These are phyloP conservation scores for Punica granatum DNA, from an alignment of 345 rosid genomes.

Conservation along the genomic window DNA sequence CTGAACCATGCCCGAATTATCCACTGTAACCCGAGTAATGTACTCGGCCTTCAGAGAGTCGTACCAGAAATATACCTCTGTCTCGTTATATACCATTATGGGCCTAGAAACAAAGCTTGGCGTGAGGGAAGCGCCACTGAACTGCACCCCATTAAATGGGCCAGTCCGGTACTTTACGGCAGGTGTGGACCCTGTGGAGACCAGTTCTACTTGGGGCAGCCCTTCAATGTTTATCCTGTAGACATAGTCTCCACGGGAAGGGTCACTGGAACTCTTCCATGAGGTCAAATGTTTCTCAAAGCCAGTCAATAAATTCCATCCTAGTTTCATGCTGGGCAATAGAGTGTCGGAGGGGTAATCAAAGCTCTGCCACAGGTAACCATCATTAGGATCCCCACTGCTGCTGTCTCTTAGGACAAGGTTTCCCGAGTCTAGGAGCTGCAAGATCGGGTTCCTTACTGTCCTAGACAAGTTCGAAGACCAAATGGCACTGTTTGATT, in stretches of 20 bases:
- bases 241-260: slow-evolving; percentile 21
- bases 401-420: slow-evolving; percentile 24
- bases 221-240: slow-evolving; percentile 16
- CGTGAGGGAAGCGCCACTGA: slow-evolving; percentile 17
- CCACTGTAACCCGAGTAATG: background rate
- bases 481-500: slow-evolving; percentile 18
- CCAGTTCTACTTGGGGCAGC: slow-evolving; percentile 16
- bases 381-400: background rate
- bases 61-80: slow-evolving; percentile 16
- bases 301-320: slow-evolving; percentile 17
- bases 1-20: background rate
- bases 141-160: slow-evolving; percentile 32
- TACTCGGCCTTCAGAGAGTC: slow-evolving; percentile 2
- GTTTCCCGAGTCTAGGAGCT: slow-evolving; percentile 37
- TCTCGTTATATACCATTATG: slow-evolving; percentile 6
- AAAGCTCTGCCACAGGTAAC: slow-evolving; percentile 42
- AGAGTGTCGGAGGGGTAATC: slow-evolving; percentile 36
- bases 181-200: background rate
- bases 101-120: slow-evolving; percentile 14
- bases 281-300: slow-evolving; percentile 14
- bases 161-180: slow-evolving; percentile 14
- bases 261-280: slow-evolving; percentile 36
- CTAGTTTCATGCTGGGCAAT: slow-evolving; percentile 37
- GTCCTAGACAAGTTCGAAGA: slow-evolving; percentile 19
- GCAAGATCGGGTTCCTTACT: slow-evolving; percentile 19